Evolutionary conservation across 192 early-diverging fungal species (phyloP).

Genomic region (Lunasporangiospora selenospora): DNA sequence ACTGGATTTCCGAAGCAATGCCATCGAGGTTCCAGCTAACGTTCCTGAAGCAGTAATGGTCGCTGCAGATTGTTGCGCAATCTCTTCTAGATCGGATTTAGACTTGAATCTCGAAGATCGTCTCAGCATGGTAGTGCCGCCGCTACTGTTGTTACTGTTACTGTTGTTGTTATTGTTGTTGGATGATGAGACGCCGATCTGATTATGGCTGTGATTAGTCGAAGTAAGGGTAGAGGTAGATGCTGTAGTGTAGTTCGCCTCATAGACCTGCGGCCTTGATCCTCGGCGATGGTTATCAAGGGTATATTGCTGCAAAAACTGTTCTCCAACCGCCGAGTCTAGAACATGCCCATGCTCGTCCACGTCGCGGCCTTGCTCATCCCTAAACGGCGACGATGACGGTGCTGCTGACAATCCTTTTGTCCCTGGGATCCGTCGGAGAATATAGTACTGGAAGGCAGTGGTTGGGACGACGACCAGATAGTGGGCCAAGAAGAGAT

Average conservation of each 20-base stretch:
- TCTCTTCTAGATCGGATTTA: slow-evolving; percentile 36
- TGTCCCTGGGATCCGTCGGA: slow-evolving; percentile 4
- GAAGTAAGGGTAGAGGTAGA: too few species aligned
- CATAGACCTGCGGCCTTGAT: too few species aligned
- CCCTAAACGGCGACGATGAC: too few species aligned
- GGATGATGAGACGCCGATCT: too few species aligned
- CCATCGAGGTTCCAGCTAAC: not conserved
- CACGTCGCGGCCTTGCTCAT: too few species aligned
- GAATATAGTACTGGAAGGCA: slow-evolving; percentile 10
- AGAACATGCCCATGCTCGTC: too few species aligned
- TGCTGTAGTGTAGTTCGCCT: too few species aligned
- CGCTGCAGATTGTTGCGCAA: slow-evolving; percentile 29
- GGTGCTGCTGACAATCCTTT: too few species aligned
- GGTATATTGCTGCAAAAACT: slow-evolving; percentile 46
- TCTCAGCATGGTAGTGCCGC: slow-evolving; percentile 24
- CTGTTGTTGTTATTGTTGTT: not conserved
- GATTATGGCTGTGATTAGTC: too few species aligned
- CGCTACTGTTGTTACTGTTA: slow-evolving; percentile 10
- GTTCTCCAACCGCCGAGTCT: slow-evolving; percentile 35
- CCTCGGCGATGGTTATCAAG: slow-evolving; percentile 38
- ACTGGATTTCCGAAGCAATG: too few species aligned
- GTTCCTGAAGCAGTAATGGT: not conserved
- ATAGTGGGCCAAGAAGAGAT: slow-evolving; percentile 24
- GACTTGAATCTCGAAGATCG: slow-evolving; percentile 45
- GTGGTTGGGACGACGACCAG: slow-evolving; percentile 18